phyloP scores from a whole-genome alignment of 345 rosid species.

The Nasturtium officinale region DNA sequence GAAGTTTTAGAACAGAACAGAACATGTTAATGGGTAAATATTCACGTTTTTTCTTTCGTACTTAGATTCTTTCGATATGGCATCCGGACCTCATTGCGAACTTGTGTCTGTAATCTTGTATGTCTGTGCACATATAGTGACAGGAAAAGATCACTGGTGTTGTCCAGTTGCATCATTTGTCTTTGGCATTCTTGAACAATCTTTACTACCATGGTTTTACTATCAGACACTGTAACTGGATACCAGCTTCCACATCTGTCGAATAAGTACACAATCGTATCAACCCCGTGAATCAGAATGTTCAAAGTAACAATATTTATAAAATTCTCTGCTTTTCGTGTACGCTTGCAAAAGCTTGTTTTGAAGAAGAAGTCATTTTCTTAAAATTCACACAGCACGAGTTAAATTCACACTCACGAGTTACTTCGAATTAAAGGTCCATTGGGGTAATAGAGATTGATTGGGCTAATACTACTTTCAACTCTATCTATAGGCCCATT shows the following conservation, averaged over 20 bases:
- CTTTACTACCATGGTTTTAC: slow-evolving; percentile 44
- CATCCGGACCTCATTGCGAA: slow-evolving; percentile 15
- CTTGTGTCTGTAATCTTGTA: slow-evolving; percentile 33
- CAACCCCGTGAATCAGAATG: slow-evolving; percentile 59
- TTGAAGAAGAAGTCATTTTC: too few relatives aligned
- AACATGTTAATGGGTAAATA: slow-evolving; percentile 33
- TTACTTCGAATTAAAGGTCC: slow-evolving; percentile 30
- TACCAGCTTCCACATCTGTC: slow-evolving; percentile 46
- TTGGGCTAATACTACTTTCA: not conserved
- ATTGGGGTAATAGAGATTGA: not conserved
- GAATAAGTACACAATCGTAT: slow-evolving; percentile 53
- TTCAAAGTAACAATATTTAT: slow-evolving; percentile 66
- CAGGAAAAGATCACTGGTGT: slow-evolving; percentile 19
- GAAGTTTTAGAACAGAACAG: slow-evolving; percentile 37
- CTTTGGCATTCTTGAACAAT: slow-evolving; percentile 20
- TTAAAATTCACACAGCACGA: too few relatives aligned
- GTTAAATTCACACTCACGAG: too few relatives aligned
- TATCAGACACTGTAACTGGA: slow-evolving; percentile 56
- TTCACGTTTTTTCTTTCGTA: slow-evolving; percentile 10
- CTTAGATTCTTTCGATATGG: slow-evolving; percentile 21
- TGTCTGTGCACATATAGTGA: slow-evolving; percentile 30
- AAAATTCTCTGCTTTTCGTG: slow-evolving; percentile 43
- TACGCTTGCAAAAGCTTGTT: slow-evolving; percentile 58
- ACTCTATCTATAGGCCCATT: not conserved
- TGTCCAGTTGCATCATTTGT: slow-evolving; percentile 22